Evolutionary conservation across 768 basidiomycete species (phyloP), one percentile per base, ranked within the genome.

Genomic region (Coprinellus micaceus): DNA sequence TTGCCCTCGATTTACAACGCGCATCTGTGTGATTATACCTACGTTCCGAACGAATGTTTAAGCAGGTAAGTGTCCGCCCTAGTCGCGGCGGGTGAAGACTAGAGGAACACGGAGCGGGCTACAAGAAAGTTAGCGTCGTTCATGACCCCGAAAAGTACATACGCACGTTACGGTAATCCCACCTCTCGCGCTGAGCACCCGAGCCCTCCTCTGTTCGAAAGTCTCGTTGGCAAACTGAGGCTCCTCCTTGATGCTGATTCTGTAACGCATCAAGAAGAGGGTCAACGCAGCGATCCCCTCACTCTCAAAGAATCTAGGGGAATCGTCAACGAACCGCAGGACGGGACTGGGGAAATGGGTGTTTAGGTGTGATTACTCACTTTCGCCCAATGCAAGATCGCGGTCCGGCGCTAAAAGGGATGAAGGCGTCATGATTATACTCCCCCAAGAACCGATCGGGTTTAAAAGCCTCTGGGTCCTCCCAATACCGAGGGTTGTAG

Each of bases 401-500:
- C n/a, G 73, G 66, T 41, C 77, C 61, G 19, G 52, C 54, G 19
- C 57, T 56, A 24, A 63, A 63, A 19, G 57, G 53, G 15, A 63
- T 28, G 21, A 63, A 58, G 2, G 61, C 61, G 41, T 63, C 61
- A 21, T 51, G 58, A 41, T 57, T 54, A 47, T 57, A 63, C 13
- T 63, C 61, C 10, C 57, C 52, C 28, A 63, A 49, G 57, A 63
- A 63, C 5, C 61, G 40, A 13, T 58, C 57, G 1, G 61, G 61
- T 29, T 66, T 72, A 66, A 82, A 84, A 7, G 61, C 61, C 28
- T 77, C 58, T 2, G 83, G 82, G 43, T 83, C 74, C 49, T 77
- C 66, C 82, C 83, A 84, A 62, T 82, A 82, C 33, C 75, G 74
- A 82, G 81, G 79, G 61, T 82, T 82, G 56, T 81, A 75, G 58